Conservation (phyloP, 768 basidiomycete genomes). For the Hygrocybe punicea region DNA sequence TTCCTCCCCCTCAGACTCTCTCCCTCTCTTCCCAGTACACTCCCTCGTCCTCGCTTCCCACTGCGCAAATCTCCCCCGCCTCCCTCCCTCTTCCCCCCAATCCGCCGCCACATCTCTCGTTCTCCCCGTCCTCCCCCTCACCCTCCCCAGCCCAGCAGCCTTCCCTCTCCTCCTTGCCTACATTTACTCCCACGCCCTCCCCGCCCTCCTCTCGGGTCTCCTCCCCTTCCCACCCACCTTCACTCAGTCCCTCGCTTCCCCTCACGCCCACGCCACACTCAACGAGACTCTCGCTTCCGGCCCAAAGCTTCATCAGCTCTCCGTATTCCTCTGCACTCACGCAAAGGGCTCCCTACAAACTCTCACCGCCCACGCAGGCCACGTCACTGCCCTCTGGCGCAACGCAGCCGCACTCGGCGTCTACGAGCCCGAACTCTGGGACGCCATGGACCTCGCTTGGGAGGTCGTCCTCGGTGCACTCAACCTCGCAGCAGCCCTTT, state of each 20-base stretch:
- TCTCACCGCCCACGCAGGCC: slow-evolving; percentile 56
- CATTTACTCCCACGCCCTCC: slow-evolving; percentile 66
- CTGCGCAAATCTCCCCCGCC: slow-evolving; percentile 53
- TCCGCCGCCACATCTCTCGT: slow-evolving; percentile 25
- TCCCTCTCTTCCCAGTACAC: slow-evolving; percentile 59
- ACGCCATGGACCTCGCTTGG: slow-evolving; percentile 75
- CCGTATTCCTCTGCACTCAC: slow-evolving; percentile 48
- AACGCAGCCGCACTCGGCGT: slow-evolving; percentile 74
- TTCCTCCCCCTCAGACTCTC: slow-evolving; percentile 37
- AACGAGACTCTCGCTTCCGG: slow-evolving; percentile 47
- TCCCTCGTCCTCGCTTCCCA: slow-evolving; percentile 58
- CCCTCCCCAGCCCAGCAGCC: slow-evolving; percentile 66
- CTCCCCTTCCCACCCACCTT: slow-evolving; percentile 55
- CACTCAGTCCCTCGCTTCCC: slow-evolving; percentile 39
- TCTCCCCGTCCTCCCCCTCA: slow-evolving; percentile 68
- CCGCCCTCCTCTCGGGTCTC: slow-evolving; percentile 56
- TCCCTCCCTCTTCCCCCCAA: slow-evolving; percentile 38
- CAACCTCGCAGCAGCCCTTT: slow-evolving; percentile 45
- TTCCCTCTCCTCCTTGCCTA: slow-evolving; percentile 63
- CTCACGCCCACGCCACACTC: slow-evolving; percentile 21
- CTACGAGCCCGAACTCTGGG: slow-evolving; percentile 71
- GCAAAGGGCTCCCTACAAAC: slow-evolving; percentile 43
- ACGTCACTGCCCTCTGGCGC: slow-evolving; percentile 77
- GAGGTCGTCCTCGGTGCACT: slow-evolving; percentile 63
- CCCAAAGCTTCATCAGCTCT: slow-evolving; percentile 52